Conservation (phyloP, 352 stramenopile species). For the Plasmopara halstedii region DNA sequence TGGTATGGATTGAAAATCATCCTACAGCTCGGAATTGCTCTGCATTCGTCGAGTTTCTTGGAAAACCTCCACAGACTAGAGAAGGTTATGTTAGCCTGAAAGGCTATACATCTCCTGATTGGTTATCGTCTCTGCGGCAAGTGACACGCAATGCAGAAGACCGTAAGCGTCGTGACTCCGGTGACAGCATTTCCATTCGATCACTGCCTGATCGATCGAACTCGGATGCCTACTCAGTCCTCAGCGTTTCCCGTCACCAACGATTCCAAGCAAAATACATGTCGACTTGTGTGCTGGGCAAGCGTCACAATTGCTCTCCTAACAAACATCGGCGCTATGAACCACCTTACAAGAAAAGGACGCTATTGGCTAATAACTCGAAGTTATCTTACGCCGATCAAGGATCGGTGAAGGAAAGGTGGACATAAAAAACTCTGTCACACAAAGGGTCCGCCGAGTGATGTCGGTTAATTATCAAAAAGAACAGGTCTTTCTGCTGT, state of each 20-base stretch:
- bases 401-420: conserved; percentile 9
- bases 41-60: conserved; percentile 47
- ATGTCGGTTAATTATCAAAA: too few species aligned
- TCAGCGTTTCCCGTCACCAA: conserved; percentile 4
- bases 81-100: conserved; percentile 70
- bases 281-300: conserved; percentile 11
- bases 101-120: conserved; percentile 59
- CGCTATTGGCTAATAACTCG: neutral
- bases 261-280: conserved; percentile 7
- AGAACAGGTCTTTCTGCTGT: too few species aligned
- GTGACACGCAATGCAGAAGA: conserved; percentile 23
- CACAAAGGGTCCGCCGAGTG: neutral
- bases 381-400: conserved; percentile 13
- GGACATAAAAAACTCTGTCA: neutral
- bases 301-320: conserved; percentile 9
- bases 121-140: conserved; percentile 51
- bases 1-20: conserved; percentile 57
- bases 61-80: conserved; percentile 43
- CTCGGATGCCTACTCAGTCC: conserved; percentile 1
- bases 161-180: conserved; percentile 30
- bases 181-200: conserved; percentile 19
- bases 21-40: conserved; percentile 23
- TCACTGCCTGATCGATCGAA: conserved; percentile 15
- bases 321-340: conserved; percentile 5
- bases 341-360: conserved; percentile 13